Base-by-base conservation (phyloP, 257 asterid species). In the Eucommia ulmoides region DNA sequence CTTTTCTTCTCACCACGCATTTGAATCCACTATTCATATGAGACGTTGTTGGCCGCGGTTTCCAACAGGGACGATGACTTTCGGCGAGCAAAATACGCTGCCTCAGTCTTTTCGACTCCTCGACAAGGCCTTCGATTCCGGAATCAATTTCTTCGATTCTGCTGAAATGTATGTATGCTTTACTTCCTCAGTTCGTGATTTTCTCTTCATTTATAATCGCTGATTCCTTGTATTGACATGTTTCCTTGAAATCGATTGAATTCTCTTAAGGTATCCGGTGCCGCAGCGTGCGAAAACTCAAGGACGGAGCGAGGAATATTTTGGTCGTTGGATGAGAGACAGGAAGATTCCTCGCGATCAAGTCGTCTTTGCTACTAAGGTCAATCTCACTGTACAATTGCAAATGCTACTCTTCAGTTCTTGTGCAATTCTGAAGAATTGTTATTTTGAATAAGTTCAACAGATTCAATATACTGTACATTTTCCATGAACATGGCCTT, bases 251-350 rank as follows among this genome's bases (percentile, higher is more conserved):
- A 8, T 20, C 17, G 1, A 19, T 20, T 16, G 21, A 10, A 45
- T n/a, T 22, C n/a, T n/a, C n/a, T 26, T 11, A 52, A 84, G 95
- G 95, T 88, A 88, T 53, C 95, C 95, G 2, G 94, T 84, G 60
- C 97, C 97, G 18, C 94, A 79, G 73, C 74, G 86, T 51, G 73
- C 81, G 3, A 75, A 79, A 53, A 81, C 97, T 51, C 94, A 81
- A 25, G 95, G 95, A 14, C 67, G 78, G 74, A 88, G 93, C 46
- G 94, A 88, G 84, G 95, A 72, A 72, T 88, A 74, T 25, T 61
- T 73, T 25, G 80, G 80, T 22, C 53, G 63, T 47, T 73, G 80
- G 80, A 54, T 68, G 33, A 59, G 60, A 58, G 67, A 64, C 18
- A 52, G 71, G 22, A 80, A 72, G 33, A 63, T 88, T 57, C 79